Evolutionary conservation across 169 alveolate species (phyloP).

Genomic region (Plasmodium coatneyi): DNA sequence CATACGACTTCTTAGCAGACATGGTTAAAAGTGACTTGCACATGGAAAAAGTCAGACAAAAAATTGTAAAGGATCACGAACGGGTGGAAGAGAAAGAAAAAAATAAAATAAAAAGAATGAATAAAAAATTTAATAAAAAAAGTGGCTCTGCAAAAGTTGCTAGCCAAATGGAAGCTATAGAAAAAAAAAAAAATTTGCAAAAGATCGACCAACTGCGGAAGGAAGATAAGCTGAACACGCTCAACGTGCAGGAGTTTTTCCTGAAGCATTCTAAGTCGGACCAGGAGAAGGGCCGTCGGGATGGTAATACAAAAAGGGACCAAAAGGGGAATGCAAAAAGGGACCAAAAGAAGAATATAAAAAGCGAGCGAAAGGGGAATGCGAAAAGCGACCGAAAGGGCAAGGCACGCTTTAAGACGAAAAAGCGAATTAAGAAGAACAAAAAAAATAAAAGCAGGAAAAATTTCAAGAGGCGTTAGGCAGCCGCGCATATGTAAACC

Average conservation of each 20-base stretch:
- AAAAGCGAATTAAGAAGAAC: neutral
- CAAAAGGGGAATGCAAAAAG: neutral
- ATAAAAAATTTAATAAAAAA: conserved; percentile 53
- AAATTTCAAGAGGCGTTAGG: conserved; percentile 25
- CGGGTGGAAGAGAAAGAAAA: conserved; percentile 20
- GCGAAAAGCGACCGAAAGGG: neutral
- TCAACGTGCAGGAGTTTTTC: conserved; percentile 53
- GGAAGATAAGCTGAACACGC: neutral
- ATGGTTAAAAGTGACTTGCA: conserved; percentile 49
- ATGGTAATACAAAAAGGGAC: neutral
- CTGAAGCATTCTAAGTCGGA: conserved; percentile 14
- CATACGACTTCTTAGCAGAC: conserved; percentile 60
- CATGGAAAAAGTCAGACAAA: conserved; percentile 41
- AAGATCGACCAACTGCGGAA: conserved; percentile 36
- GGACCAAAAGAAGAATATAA: neutral
- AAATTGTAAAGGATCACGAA: conserved; percentile 39
- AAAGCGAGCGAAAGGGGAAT: neutral
- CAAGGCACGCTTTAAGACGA: neutral
- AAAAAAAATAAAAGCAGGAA: conserved; percentile 4
- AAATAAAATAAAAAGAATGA: conserved; percentile 58
- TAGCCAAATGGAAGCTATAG: conserved; percentile 45
- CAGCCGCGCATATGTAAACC: neutral
- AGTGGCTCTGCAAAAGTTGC: conserved; percentile 43
- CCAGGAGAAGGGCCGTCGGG: neutral
- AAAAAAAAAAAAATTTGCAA: conserved; percentile 35